Conservation (phyloP, 2,329 filamentous ascomycete genomes). For the Aspergillus awamori region DNA sequence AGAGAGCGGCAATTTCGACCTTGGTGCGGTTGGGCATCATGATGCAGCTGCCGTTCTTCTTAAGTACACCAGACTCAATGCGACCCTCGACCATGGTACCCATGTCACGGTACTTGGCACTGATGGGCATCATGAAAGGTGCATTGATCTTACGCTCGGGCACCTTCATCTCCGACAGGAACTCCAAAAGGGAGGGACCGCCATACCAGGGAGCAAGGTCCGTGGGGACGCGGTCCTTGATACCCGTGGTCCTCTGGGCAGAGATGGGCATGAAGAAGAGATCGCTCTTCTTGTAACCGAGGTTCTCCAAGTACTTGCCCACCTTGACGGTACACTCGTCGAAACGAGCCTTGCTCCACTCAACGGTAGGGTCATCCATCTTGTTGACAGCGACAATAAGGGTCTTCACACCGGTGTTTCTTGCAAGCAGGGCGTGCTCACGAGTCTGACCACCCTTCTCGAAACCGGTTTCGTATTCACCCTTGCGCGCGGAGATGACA, state of each 20-base stretch:
- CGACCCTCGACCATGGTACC: slow-evolving; percentile 98
- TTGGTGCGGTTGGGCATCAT: slow-evolving; percentile 95
- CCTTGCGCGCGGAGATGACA: slow-evolving; percentile 94
- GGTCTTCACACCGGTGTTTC: slow-evolving; percentile 98
- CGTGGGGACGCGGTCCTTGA: slow-evolving; percentile 84
- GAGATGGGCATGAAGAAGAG: slow-evolving; percentile 96
- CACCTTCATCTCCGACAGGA: slow-evolving; percentile 89
- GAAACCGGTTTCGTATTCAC: slow-evolving; percentile 98
- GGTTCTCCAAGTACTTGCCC: slow-evolving; percentile 80
- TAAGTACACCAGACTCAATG: slow-evolving; percentile 90
- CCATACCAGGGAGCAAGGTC: slow-evolving; percentile 80
- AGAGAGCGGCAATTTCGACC: slow-evolving; percentile 80
- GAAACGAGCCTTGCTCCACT: slow-evolving; percentile 93
- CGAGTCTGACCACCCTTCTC: slow-evolving; percentile 95
- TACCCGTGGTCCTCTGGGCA: slow-evolving; percentile 80
- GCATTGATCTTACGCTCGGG: slow-evolving; percentile 95
- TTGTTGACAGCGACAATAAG: slow-evolving; percentile 95
- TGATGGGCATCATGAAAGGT: slow-evolving; percentile 98
- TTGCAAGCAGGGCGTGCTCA: slow-evolving; percentile 96
- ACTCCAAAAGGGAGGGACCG: slow-evolving; percentile 89
- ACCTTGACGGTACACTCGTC: slow-evolving; percentile 93
- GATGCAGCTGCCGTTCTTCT: slow-evolving; percentile 81
- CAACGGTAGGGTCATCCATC: slow-evolving; percentile 96
- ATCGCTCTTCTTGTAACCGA: slow-evolving; percentile 95
- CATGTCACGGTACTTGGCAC: slow-evolving; percentile 95